These are phyloP conservation scores for Cicer yamashitae DNA, from an alignment of 306 rosid genomes.

Conservation along the genomic window DNA sequence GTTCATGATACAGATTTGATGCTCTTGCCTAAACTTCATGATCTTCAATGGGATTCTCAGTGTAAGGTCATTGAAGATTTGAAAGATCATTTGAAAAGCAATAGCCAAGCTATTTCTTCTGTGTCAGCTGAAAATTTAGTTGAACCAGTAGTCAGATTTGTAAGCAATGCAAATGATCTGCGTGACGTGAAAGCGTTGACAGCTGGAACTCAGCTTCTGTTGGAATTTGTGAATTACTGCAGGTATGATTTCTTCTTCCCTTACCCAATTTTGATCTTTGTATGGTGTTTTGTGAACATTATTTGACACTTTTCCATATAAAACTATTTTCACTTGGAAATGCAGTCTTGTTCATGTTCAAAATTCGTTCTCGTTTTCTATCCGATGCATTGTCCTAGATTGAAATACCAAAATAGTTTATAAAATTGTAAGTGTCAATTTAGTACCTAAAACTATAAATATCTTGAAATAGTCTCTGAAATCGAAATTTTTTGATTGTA, in stretches of 20 bases:
- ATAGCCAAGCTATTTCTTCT: slow-evolving; percentile 49
- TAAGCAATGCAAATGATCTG: slow-evolving; percentile 64
- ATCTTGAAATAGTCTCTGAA: background rate
- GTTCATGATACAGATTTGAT: slow-evolving; percentile 52
- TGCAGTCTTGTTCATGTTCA: slow-evolving; percentile 20
- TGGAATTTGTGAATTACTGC: slow-evolving; percentile 64
- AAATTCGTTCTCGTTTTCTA: background rate
- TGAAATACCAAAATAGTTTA: background rate
- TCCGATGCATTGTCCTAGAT: slow-evolving; percentile 20
- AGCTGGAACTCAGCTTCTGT: slow-evolving; percentile 68
- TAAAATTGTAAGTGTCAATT: background rate
- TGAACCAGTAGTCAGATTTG: slow-evolving; percentile 69
- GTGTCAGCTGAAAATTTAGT: slow-evolving; percentile 56
- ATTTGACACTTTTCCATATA: slow-evolving; percentile 33
- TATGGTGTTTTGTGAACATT: background rate
- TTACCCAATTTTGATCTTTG: slow-evolving; percentile 3
- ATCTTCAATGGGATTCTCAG: slow-evolving; percentile 76
- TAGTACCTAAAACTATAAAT: background rate
- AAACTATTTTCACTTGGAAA: slow-evolving; percentile 22
- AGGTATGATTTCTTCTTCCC: slow-evolving; percentile 55
- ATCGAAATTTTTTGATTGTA: too few relatives aligned
- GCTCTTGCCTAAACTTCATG: slow-evolving; percentile 62
- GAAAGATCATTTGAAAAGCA: slow-evolving; percentile 52
- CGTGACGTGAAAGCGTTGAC: slow-evolving; percentile 61
- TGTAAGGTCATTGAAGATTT: slow-evolving; percentile 74